A percentile compares a stretch with the other conserved stretches of the same genome.
Conservation (phyloP, 2,329 filamentous ascomycete species). For the Epicoccum nigrum region DNA sequence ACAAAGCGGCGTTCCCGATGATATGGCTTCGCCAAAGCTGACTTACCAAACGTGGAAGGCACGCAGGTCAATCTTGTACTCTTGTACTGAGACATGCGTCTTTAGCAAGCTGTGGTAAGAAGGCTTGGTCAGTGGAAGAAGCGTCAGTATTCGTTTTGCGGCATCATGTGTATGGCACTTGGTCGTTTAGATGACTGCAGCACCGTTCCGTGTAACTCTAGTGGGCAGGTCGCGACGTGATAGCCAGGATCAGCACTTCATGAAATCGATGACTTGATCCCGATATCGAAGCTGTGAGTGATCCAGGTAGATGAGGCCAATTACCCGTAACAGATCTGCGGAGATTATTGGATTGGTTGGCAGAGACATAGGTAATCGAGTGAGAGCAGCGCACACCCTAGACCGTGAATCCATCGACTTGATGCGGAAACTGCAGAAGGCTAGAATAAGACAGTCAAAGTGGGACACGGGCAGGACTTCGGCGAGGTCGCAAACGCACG, state of each 20-base stretch:
- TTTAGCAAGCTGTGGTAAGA: neutral
- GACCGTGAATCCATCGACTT: conserved; percentile 12
- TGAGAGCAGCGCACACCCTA: conserved; percentile 8
- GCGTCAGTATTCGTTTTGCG: neutral
- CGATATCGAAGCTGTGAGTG: neutral
- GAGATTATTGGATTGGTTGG: neutral
- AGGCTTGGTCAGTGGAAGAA: neutral
- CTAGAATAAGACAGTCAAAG: conserved; percentile 17
- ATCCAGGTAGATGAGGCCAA: neutral
- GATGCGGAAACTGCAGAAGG: conserved; percentile 22
- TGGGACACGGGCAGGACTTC: conserved; percentile 21
- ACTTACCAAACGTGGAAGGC: conserved; percentile 19
- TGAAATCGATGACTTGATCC: too few species aligned
- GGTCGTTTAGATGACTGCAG: neutral
- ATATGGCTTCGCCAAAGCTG: conserved; percentile 22
- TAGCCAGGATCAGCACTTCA: neutral
- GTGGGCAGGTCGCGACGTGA: neutral
- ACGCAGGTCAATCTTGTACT: conserved; percentile 18
- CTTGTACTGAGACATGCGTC: conserved; percentile 9
- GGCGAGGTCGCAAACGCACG: conserved; percentile 21
- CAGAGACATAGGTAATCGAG: neutral
- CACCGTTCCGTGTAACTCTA: neutral
- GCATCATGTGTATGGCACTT: neutral
- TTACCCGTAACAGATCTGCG: neutral
- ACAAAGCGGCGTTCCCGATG: conserved; percentile 19